Conservation (phyloP, 2,329 filamentous ascomycete genomes). For the Colletotrichum tropicale region DNA sequence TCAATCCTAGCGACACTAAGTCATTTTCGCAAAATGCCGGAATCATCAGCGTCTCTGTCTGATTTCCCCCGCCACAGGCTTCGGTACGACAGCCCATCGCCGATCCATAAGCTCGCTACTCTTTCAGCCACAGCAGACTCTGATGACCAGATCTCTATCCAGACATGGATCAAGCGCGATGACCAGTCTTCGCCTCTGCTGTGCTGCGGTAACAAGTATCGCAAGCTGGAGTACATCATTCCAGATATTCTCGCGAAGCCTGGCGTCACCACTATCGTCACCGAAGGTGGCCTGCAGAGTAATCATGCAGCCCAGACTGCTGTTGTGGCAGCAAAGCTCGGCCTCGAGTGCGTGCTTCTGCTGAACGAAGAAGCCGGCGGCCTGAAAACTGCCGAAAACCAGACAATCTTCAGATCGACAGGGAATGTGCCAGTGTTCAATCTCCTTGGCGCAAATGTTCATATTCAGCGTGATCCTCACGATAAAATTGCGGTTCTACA, state of each 20-base stretch:
- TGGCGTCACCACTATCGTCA: neutral
- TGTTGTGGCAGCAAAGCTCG: neutral
- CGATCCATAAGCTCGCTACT: neutral
- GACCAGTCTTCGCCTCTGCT: neutral
- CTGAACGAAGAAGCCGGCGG: neutral
- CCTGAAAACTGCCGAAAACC: neutral
- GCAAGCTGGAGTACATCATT: neutral
- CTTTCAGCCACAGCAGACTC: neutral
- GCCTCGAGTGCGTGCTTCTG: neutral
- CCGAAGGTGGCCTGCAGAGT: neutral
- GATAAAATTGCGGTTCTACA: neutral
- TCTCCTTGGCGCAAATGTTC: neutral
- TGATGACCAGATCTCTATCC: neutral
- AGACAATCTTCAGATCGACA: neutral
- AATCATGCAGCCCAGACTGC: neutral
- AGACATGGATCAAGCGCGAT: neutral
- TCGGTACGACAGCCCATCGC: neutral
- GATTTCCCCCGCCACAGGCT: neutral
- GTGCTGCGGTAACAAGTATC: neutral
- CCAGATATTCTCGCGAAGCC: neutral
- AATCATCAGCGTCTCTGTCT: neutral
- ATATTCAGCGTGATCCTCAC: neutral
- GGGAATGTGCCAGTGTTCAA: neutral
- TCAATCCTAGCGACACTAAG: neutral
- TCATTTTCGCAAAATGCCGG: neutral